Evolutionary conservation across 768 basidiomycete genomes (phyloP), one percentile per base, ranked within the genome.

Genomic region (Mycena chlorophos): DNA sequence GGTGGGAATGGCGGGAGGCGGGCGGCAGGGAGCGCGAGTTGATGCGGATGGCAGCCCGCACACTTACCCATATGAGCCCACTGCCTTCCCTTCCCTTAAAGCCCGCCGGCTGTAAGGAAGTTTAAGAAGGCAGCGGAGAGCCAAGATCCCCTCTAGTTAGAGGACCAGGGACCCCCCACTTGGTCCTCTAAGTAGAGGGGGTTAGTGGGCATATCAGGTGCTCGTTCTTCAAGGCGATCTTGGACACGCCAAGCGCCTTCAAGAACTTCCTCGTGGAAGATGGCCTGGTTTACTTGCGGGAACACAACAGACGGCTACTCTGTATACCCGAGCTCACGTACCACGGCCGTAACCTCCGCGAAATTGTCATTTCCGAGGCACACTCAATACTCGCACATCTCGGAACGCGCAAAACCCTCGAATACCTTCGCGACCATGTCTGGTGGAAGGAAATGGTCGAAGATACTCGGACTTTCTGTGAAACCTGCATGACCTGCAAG

Each of bases 361-460:
- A 77, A 48, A 55, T 70, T 0, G 23, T 78, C 0, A 78, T 78
- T 0, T 58, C 64, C 0, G 73, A 76, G 28, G 75, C 75, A 0
- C 77, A 79, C 39, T 73, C 70, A 0, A 4, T 79, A 0, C 51
- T 78, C 5, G 76, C 75, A 0, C 78, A 79, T 49, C 51, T 79
- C 0, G 73, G 78, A 4, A 19, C 63, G 0, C 16, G 17, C 3
- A 79, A 79, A 47, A 78, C 75, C 20, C 43, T 63, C 2, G 46
- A 19, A 2, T 69, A 69, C 43, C 54, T 70, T 0, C 49, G 56
- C 19, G 64, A 68, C 19, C 52, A 65, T 31, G 62, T 69, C 1
- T 70, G 64, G 58, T 67, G 64, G 69, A 70, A 68, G 27, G 49
- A 56, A 6, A 60, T 68, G 48, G 49, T 56, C 3, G 29, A 19